Conservation (phyloP, 1,284 basidiomycete species). For the Fomes fomentarius region DNA sequence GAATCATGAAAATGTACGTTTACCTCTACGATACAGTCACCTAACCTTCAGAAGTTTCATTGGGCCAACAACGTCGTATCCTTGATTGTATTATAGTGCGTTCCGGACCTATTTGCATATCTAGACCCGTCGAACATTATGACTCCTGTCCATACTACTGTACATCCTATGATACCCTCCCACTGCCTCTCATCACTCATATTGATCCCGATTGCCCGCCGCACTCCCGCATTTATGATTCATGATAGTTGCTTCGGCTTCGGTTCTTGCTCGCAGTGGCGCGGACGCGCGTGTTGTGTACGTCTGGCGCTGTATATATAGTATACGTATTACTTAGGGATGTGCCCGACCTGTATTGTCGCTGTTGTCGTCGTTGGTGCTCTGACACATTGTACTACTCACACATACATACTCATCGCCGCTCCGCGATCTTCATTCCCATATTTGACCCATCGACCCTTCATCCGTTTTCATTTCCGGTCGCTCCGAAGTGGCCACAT, state of each 20-base stretch:
- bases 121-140: background rate
- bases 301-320: no score
- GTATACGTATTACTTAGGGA: no score
- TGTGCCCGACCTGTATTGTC: no score
- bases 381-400: constrained; percentile 7
- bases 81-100: background rate
- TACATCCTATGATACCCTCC: background rate
- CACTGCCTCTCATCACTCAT: background rate
- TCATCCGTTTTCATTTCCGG: constrained; percentile 7
- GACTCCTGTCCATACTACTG: background rate
- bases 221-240: background rate
- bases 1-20: no score
- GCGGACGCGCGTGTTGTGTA: no score
- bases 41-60: background rate
- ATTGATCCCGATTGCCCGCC: background rate
- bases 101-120: background rate
- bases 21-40: background rate
- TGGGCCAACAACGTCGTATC: background rate
- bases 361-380: no score
- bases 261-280: background rate
- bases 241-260: background rate
- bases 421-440: constrained; percentile 18
- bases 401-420: constrained; percentile 11
- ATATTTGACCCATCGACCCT: constrained; percentile 8
- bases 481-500: constrained; percentile 5